These are phyloP conservation scores for Prunus kanzakura DNA, from an alignment of 306 rosid genomes.

Conservation along the genomic window DNA sequence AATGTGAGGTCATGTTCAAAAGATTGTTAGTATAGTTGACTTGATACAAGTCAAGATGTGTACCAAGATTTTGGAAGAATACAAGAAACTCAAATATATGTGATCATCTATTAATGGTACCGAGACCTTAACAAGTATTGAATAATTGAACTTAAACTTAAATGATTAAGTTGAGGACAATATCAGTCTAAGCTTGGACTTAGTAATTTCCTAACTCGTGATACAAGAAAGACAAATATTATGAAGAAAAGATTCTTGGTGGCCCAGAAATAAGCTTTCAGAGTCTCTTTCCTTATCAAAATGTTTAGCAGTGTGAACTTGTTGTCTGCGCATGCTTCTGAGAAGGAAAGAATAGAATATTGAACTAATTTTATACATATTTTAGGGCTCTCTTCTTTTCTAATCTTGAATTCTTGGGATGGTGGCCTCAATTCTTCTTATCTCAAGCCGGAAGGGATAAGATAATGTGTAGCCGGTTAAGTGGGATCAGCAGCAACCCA, in stretches of 20 bases:
- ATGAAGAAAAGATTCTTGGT: slow-evolving; percentile 15
- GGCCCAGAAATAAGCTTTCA: slow-evolving; percentile 24
- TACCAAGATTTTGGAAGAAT: too few species aligned
- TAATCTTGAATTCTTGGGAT: not conserved
- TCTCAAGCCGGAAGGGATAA: slow-evolving; percentile 33
- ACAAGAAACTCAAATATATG: too few species aligned
- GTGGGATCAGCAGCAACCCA: slow-evolving; percentile 2
- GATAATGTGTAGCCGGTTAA: slow-evolving; percentile 10
- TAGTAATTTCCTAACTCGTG: too few species aligned
- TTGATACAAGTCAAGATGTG: not conserved
- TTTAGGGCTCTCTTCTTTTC: slow-evolving; percentile 9
- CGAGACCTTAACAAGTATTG: too few species aligned
- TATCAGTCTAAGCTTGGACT: too few species aligned
- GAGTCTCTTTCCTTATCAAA: slow-evolving; percentile 8
- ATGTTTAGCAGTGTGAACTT: slow-evolving; percentile 30
- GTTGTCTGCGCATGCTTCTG: slow-evolving; percentile 20
- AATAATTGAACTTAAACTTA: too few species aligned
- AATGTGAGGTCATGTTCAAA: not conserved
- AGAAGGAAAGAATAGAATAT: slow-evolving; percentile 44
- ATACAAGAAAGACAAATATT: too few species aligned
- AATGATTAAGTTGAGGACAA: too few species aligned
- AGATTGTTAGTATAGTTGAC: not conserved
- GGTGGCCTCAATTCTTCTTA: slow-evolving; percentile 43
- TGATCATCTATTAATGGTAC: too few species aligned
- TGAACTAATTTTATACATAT: slow-evolving; percentile 8